Percentiles rank a stretch among this genome's conserved stretches.
Conservation (phyloP, 2,329 filamentous ascomycete species). For the Huntiella moniliformis region DNA sequence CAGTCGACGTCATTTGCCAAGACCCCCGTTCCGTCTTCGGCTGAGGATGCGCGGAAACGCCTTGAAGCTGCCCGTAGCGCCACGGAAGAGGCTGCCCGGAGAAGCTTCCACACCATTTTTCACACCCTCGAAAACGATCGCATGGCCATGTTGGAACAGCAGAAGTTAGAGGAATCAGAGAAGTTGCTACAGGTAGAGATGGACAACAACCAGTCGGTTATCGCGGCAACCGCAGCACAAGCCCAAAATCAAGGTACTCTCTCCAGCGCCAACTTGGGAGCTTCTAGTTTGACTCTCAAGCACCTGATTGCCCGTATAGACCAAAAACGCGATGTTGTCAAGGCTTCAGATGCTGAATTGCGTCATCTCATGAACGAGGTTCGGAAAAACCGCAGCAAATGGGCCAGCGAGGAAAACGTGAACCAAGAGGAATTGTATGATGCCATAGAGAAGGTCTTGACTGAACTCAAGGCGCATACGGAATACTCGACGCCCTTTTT, state of each 20-base stretch:
- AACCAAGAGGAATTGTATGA: slow-evolving; percentile 97
- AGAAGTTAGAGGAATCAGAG: slow-evolving; percentile 90
- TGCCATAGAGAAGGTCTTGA: slow-evolving; percentile 87
- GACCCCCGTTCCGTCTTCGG: slow-evolving; percentile 41
- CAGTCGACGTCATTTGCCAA: slow-evolving; percentile 15
- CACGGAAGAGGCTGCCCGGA: slow-evolving; percentile 73
- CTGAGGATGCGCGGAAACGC: slow-evolving; percentile 81
- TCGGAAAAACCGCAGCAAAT: slow-evolving; percentile 93
- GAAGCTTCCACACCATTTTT: slow-evolving; percentile 82
- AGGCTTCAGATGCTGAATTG: slow-evolving; percentile 81
- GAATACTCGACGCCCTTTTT: slow-evolving; percentile 96
- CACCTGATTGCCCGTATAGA: slow-evolving; percentile 94
- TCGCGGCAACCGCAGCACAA: slow-evolving; percentile 33
- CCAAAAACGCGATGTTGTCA: slow-evolving; percentile 73
- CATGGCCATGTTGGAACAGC: slow-evolving; percentile 93
- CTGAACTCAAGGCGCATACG: slow-evolving; percentile 89
- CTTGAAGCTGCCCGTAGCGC: slow-evolving; percentile 81
- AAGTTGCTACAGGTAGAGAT: slow-evolving; percentile 92
- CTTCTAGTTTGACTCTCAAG: slow-evolving; percentile 88
- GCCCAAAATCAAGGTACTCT: slow-evolving; percentile 43
- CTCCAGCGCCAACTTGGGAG: slow-evolving; percentile 84
- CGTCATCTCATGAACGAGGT: slow-evolving; percentile 92
- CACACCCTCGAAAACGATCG: slow-evolving; percentile 90
- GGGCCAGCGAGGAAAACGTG: slow-evolving; percentile 94
- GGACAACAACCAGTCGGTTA: slow-evolving; percentile 42